Conservation (phyloP, 2,329 filamentous ascomycete species). For the Calonectria crousiana region DNA sequence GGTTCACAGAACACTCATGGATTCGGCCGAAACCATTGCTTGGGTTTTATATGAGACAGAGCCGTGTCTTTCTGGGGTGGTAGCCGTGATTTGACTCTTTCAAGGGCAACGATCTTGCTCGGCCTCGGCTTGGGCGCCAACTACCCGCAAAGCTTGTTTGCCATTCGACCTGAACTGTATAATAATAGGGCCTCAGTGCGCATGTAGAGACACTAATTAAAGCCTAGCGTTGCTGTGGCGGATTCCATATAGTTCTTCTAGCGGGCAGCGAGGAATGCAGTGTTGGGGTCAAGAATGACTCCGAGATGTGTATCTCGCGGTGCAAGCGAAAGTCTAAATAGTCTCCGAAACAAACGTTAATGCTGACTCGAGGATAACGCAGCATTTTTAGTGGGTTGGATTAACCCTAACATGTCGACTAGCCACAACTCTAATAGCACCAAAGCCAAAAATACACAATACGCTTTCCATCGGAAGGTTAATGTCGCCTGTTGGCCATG, state of each 20-base stretch:
- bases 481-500: neutral
- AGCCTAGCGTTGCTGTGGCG: neutral
- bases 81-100: neutral
- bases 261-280: neutral
- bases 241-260: neutral
- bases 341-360: constrained; percentile 3
- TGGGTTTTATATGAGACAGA: neutral
- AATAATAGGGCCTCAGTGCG: neutral
- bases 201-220: too few relatives aligned
- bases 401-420: neutral
- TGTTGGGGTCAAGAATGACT: constrained; percentile 3
- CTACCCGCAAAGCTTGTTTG: neutral
- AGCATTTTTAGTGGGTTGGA: neutral
- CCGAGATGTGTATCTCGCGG: neutral
- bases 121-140: neutral
- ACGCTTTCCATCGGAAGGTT: neutral
- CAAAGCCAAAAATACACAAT: neutral
- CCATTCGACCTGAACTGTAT: neutral
- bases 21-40: neutral
- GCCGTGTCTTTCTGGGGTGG: neutral
- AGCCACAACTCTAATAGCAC: neutral
- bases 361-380: neutral
- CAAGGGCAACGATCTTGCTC: neutral
- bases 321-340: neutral
- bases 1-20: neutral